Evolutionary conservation across 352 stramenopile genomes (phyloP).

Genomic region (Globisporangium emineosum): DNA sequence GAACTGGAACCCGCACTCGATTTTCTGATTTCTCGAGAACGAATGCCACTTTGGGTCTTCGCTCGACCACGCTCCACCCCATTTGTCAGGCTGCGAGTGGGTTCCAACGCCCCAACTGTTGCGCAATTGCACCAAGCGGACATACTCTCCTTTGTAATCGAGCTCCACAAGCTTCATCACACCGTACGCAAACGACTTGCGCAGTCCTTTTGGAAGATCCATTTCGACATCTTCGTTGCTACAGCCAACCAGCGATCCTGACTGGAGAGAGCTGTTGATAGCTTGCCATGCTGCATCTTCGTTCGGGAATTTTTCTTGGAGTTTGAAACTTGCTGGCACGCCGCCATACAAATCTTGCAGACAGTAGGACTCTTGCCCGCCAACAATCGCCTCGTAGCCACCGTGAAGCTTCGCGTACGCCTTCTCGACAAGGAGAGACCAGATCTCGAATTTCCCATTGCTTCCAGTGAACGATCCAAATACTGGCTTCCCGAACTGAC

Average conservation of each 20-base stretch:
- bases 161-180: constrained; percentile 77
- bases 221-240: constrained; percentile 67
- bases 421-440: constrained; percentile 93
- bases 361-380: constrained; percentile 76
- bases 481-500: constrained; percentile 76
- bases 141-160: constrained; percentile 46
- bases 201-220: constrained; percentile 59
- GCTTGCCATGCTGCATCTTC: constrained; percentile 60
- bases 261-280: constrained; percentile 41
- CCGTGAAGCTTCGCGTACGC: constrained; percentile 94
- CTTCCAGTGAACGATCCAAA: constrained; percentile 82
- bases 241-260: constrained; percentile 66
- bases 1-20: constrained; percentile 76
- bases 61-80: constrained; percentile 66
- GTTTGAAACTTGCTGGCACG: constrained; percentile 60
- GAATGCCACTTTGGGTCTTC: constrained; percentile 68
- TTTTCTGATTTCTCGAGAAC: constrained; percentile 70
- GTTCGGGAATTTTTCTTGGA: constrained; percentile 57
- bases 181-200: constrained; percentile 69
- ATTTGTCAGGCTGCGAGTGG: constrained; percentile 61
- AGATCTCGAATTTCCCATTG: constrained; percentile 89
- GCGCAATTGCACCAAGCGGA: constrained; percentile 68
- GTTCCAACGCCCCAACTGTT: constrained; percentile 80
- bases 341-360: constrained; percentile 79
- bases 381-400: constrained; percentile 87